Conservation (phyloP, 2,329 filamentous ascomycete species). For the Xylaria sp. region DNA sequence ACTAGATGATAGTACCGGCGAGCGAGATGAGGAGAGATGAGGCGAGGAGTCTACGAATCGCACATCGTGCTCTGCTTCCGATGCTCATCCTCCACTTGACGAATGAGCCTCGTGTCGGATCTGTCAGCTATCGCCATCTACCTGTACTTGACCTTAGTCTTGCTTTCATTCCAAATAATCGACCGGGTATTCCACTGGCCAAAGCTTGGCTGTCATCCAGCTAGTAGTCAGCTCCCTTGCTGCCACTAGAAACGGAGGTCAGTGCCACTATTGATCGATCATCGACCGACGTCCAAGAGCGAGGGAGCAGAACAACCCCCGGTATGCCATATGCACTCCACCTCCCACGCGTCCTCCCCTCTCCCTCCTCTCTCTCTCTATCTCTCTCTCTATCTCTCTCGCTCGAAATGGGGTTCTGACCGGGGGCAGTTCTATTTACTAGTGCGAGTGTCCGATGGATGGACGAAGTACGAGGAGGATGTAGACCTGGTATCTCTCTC, state of each 20-base stretch:
- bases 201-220: slow-evolving; percentile 13
- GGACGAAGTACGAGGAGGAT: background rate
- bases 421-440: slow-evolving; percentile 8
- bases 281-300: background rate
- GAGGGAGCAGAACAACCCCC: too few species aligned
- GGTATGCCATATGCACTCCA: too few species aligned
- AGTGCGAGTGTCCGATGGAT: background rate
- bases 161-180: slow-evolving; percentile 19
- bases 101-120: slow-evolving; percentile 19
- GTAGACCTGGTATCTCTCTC: too few species aligned
- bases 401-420: slow-evolving; percentile 6
- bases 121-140: slow-evolving; percentile 14
- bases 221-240: slow-evolving; percentile 11
- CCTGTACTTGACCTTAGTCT: too few species aligned
- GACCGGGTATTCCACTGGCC: background rate
- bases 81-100: too few species aligned
- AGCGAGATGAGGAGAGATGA: too few species aligned
- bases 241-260: slow-evolving; percentile 1
- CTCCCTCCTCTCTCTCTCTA: background rate
- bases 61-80: too few species aligned
- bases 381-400: slow-evolving; percentile 6
- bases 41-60: too few species aligned
- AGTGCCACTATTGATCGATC: background rate
- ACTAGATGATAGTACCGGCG: background rate
- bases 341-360: background rate